These are phyloP conservation scores for Spathaspora passalidarum DNA, from an alignment of 805 yeast species.

Conservation along the genomic window DNA sequence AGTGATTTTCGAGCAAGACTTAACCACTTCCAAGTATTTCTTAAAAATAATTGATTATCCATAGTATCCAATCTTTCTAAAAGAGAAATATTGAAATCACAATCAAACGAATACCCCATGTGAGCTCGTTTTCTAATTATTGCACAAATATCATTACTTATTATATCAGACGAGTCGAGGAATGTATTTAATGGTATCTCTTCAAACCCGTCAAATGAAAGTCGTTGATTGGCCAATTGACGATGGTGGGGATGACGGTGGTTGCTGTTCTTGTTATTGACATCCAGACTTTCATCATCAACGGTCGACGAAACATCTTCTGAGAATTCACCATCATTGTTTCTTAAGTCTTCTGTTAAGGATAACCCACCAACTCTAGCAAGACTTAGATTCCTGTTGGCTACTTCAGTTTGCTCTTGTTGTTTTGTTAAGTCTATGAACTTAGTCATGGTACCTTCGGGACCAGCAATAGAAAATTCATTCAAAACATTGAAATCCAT, in stretches of 20 bases:
- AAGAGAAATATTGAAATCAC: slow-evolving; percentile 58
- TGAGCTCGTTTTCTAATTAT: slow-evolving; percentile 70
- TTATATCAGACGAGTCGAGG: slow-evolving; percentile 38
- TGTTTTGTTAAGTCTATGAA: slow-evolving; percentile 26
- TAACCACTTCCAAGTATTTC: slow-evolving; percentile 92
- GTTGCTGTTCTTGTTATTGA: background rate
- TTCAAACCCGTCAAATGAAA: slow-evolving; percentile 16
- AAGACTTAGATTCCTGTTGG: slow-evolving; percentile 5
- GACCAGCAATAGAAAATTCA: slow-evolving; percentile 59
- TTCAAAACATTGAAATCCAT: slow-evolving; percentile 66
- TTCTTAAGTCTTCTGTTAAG: slow-evolving; percentile 13
- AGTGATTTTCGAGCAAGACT: slow-evolving; percentile 65
- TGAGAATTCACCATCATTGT: slow-evolving; percentile 14
- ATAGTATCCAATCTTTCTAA: slow-evolving; percentile 50
- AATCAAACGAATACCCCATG: slow-evolving; percentile 69
- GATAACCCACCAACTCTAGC: slow-evolving; percentile 9
- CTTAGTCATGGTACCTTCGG: slow-evolving; percentile 50
- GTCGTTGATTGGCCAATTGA: background rate
- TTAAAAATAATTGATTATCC: slow-evolving; percentile 49
- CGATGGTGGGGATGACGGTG: background rate
- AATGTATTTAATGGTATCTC: slow-evolving; percentile 27
- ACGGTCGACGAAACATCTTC: slow-evolving; percentile 13
- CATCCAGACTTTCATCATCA: slow-evolving; percentile 12
- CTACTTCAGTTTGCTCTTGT: background rate
- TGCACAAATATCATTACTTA: slow-evolving; percentile 71